These are phyloP conservation scores for Lojkania enalia DNA, from an alignment of 2,329 filamentous ascomycete species.

Conservation along the genomic window DNA sequence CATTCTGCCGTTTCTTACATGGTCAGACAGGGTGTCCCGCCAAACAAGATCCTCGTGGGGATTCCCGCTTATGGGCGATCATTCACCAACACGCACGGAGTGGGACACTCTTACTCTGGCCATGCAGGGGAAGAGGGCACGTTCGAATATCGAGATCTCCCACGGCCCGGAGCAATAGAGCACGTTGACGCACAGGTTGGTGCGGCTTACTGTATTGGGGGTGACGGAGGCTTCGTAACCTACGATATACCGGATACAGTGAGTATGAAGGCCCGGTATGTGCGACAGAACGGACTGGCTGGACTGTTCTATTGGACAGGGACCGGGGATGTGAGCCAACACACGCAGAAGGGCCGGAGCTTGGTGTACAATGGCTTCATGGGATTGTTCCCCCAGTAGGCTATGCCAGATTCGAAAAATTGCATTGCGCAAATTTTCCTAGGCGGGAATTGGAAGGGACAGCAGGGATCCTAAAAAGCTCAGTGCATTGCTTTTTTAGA, in stretches of 20 bases:
- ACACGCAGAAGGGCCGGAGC: slow-evolving; percentile 54
- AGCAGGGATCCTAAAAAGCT: slow-evolving; percentile 2
- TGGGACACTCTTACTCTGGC: slow-evolving; percentile 63
- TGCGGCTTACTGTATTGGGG: slow-evolving; percentile 72
- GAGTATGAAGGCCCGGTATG: slow-evolving; percentile 72
- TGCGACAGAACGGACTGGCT: slow-evolving; percentile 70
- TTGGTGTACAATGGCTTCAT: slow-evolving; percentile 64
- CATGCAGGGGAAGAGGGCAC: slow-evolving; percentile 65
- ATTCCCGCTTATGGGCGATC: slow-evolving; percentile 76
- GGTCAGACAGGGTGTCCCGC: slow-evolving; percentile 66
- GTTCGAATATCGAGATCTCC: slow-evolving; percentile 75
- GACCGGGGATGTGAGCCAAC: slow-evolving; percentile 64
- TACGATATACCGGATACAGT: slow-evolving; percentile 82
- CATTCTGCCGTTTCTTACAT: slow-evolving; percentile 69
- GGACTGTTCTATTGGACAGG: slow-evolving; percentile 83
- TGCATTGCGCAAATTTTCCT: background rate
- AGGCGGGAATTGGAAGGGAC: background rate
- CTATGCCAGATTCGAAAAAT: background rate
- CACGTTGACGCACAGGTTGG: slow-evolving; percentile 67
- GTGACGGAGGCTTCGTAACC: slow-evolving; percentile 75
- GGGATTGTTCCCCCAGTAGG: slow-evolving; percentile 48
- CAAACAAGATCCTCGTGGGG: slow-evolving; percentile 73
- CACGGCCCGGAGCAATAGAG: slow-evolving; percentile 64
- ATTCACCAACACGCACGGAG: slow-evolving; percentile 67
- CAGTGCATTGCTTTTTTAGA: background rate